Conservation (phyloP, 2,329 filamentous ascomycete species). For the Alternaria brassicicola region DNA sequence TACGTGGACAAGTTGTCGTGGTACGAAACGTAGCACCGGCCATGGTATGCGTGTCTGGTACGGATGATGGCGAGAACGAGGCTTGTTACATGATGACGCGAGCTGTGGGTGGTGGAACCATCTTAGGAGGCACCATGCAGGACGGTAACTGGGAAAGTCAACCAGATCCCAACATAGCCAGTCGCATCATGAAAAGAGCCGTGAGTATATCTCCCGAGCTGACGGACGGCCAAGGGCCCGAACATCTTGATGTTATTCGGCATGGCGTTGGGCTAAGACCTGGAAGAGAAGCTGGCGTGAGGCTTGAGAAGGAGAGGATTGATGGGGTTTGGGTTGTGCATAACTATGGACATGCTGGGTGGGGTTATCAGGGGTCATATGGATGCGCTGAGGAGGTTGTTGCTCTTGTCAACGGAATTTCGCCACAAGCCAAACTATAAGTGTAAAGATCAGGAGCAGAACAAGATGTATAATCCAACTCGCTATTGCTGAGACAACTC, state of each 20-base stretch:
- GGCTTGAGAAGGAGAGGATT: conserved; percentile 74
- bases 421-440: background rate
- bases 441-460: background rate
- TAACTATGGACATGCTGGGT: conserved; percentile 78
- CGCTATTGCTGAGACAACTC: conserved; percentile 31
- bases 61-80: conserved; percentile 74
- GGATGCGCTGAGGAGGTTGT: conserved; percentile 40
- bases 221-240: conserved; percentile 71
- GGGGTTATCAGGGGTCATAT: conserved; percentile 66
- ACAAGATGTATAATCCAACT: background rate
- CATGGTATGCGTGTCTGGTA: conserved; percentile 73
- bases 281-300: conserved; percentile 70
- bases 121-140: conserved; percentile 82
- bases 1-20: conserved; percentile 80
- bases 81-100: conserved; percentile 81
- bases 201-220: conserved; percentile 68
- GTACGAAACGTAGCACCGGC: conserved; percentile 76
- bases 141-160: conserved; percentile 77
- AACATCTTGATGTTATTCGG: conserved; percentile 68
- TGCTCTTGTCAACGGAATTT: background rate
- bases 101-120: conserved; percentile 74
- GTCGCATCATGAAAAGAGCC: conserved; percentile 82
- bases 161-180: conserved; percentile 75
- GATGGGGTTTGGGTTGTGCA: conserved; percentile 70
- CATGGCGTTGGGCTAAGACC: conserved; percentile 85